Evolutionary conservation across 176 grass and related monocot genomes (phyloP).

Genomic region (Puya raimondii): DNA sequence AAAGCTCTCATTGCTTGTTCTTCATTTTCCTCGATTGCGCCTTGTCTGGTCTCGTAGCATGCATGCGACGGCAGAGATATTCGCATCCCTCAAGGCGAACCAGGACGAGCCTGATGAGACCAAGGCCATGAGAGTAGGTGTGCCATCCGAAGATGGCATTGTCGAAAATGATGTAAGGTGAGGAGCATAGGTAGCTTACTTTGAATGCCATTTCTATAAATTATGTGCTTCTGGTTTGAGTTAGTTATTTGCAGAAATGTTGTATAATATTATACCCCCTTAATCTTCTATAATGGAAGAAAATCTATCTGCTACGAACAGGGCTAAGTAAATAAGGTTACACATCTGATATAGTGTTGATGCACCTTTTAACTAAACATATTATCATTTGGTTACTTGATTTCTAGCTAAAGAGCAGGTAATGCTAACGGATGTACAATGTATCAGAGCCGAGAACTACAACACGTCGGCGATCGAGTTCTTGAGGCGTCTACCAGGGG

Average conservation of each 20-base stretch:
- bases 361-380: no score
- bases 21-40: slow-evolving; percentile 88
- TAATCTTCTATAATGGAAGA: no score
- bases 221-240: no score
- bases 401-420: not conserved
- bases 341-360: no score
- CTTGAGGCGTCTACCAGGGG: slow-evolving; percentile 76
- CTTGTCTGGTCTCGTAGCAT: slow-evolving; percentile 91
- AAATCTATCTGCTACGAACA: no score
- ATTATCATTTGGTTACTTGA: no score
- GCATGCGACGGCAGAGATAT: slow-evolving; percentile 83
- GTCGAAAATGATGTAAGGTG: slow-evolving; percentile 85
- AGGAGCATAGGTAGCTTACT: not conserved
- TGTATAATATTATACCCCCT: no score
- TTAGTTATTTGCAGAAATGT: no score
- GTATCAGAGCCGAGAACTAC: slow-evolving; percentile 76
- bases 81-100: slow-evolving; percentile 79
- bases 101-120: slow-evolving; percentile 95
- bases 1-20: slow-evolving; percentile 67
- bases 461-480: slow-evolving; percentile 95
- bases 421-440: slow-evolving; percentile 7
- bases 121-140: slow-evolving; percentile 78
- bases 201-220: not conserved
- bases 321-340: no score
- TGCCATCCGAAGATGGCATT: slow-evolving; percentile 75